phyloP scores from a whole-genome alignment of 257 asterid genomes.

The Fraxinus anomala region DNA sequence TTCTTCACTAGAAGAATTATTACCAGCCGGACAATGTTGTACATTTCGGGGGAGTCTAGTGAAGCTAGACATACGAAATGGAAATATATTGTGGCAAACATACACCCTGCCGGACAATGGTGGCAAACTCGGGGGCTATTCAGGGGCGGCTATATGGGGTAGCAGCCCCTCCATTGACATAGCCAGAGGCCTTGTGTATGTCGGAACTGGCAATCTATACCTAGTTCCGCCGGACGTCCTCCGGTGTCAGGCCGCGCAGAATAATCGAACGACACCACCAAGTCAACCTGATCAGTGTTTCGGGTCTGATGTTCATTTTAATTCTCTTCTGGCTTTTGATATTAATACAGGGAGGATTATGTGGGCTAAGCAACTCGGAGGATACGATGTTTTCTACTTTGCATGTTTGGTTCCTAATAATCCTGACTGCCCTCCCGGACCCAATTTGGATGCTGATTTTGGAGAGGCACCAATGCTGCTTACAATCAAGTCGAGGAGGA shows the following conservation, averaged over 20 bases:
- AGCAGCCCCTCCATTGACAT: conserved; percentile 77
- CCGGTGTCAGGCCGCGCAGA: conserved; percentile 50
- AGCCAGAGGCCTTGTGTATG: conserved; percentile 42
- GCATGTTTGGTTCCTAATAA: conserved; percentile 61
- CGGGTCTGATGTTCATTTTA: conserved; percentile 56
- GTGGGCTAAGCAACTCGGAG: conserved; percentile 61
- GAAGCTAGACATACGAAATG: conserved; percentile 55
- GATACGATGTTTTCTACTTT: conserved; percentile 67
- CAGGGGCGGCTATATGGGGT: conserved; percentile 77
- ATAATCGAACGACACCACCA: conserved; percentile 57
- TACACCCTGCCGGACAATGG: conserved; percentile 72
- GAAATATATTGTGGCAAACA: conserved; percentile 69
- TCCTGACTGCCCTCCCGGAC: conserved; percentile 73
- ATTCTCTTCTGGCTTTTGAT: conserved; percentile 62
- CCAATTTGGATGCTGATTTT: conserved; percentile 74
- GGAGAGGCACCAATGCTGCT: conserved; percentile 87
- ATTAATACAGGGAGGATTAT: conserved; percentile 46
- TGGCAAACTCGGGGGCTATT: conserved; percentile 53
- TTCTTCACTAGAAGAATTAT: conserved; percentile 55
- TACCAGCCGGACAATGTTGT: conserved; percentile 55
- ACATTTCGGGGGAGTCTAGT: conserved; percentile 73
- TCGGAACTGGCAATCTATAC: conserved; percentile 69
- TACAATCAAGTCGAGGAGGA: conserved; percentile 34
- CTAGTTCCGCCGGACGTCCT: conserved; percentile 59
- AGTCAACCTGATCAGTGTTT: conserved; percentile 46